Base-by-base conservation (phyloP, 352 stramenopile species). In the Globisporangium emineosum region DNA sequence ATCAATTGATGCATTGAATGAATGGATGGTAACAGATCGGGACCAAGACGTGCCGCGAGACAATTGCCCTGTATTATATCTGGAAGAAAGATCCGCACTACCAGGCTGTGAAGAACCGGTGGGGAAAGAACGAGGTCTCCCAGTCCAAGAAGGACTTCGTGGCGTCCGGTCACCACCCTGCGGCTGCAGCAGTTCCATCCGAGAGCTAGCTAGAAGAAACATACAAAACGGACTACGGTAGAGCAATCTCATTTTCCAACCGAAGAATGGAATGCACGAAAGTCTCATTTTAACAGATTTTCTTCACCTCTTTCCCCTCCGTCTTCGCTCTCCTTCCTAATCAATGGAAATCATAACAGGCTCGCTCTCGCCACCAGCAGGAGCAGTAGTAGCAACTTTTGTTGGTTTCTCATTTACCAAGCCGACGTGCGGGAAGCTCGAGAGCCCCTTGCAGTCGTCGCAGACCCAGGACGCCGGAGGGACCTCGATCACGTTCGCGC, bases 21-120 rank as follows among this genome's bases (percentile, higher is more conserved):
- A 19, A 45, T 57, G 8, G n/a, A 15, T 47, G 33, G 10, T 40
- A n/a, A n/a, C 55, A 96, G 86, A 78, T 94, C 52, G 68, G 63
- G 8, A 83, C 66, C 45, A 96, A 96, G 59, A 77, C 80, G 15
- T 91, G 77, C 55, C 62, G 69, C 60, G 79, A 96, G 30, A 82
- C 91, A 23, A 78, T 96, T 54, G 80, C 85, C 37, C 86, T 96
- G 59, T 96, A 94, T 68, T 96, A 96, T 67, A 57, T 94, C 45
- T 96, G 87, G 87, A 96, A 96, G 70, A 91, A 90, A 40, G 83
- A 92, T 69, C 77, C 78, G n/a, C 83, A 93, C 52, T 92, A 91
- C 63, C 76, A 90, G 77, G 73, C 87, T 23, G 76, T 93, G 29
- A 93, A 93, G 63, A 90, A 87, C 47, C 78, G 84, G 21, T 91